A percentile compares a stretch with the other conserved stretches of the same genome.
These are phyloP conservation scores for Penicillium olsonii DNA, from an alignment of 2,329 filamentous ascomycete genomes.

Conservation along the genomic window DNA sequence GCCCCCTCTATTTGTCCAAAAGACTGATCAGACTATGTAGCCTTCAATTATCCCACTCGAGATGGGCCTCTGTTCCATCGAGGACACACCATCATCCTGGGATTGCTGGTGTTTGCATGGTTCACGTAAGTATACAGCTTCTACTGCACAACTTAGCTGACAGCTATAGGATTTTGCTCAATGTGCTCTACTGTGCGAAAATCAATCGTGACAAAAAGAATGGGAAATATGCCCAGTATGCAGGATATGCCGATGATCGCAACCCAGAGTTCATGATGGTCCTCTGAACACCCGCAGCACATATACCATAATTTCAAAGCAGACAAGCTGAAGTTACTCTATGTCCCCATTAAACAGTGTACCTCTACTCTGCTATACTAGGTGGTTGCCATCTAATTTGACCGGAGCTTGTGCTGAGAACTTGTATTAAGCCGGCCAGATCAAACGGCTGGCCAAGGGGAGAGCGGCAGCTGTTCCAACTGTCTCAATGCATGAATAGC, in stretches of 20 bases:
- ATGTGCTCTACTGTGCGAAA: constrained; percentile 64
- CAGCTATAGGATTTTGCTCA: constrained; percentile 54
- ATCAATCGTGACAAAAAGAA: constrained; percentile 63
- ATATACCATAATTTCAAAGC: too few species aligned
- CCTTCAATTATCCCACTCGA: constrained; percentile 60
- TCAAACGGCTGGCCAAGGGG: too few species aligned
- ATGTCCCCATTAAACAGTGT: too few species aligned
- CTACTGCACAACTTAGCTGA: background rate
- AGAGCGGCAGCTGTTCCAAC: too few species aligned
- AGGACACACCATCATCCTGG: constrained; percentile 63
- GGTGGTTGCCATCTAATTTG: too few species aligned
- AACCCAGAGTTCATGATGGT: constrained; percentile 65
- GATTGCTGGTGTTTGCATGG: constrained; percentile 64
- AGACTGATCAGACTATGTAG: background rate
- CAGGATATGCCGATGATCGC: constrained; percentile 62
- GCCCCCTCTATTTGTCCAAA: too few species aligned
- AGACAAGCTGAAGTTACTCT: too few species aligned
- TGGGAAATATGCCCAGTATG: constrained; percentile 61
- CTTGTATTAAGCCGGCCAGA: too few species aligned
- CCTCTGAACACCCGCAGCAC: constrained; percentile 53
- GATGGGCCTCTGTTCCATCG: constrained; percentile 61
- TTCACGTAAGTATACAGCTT: constrained; percentile 55
- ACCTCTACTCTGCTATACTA: too few species aligned
- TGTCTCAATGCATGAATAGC: too few species aligned
- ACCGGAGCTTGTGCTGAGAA: too few species aligned